These are phyloP conservation scores for Fraxinus americana DNA, from an alignment of 257 asterid species.

Conservation along the genomic window DNA sequence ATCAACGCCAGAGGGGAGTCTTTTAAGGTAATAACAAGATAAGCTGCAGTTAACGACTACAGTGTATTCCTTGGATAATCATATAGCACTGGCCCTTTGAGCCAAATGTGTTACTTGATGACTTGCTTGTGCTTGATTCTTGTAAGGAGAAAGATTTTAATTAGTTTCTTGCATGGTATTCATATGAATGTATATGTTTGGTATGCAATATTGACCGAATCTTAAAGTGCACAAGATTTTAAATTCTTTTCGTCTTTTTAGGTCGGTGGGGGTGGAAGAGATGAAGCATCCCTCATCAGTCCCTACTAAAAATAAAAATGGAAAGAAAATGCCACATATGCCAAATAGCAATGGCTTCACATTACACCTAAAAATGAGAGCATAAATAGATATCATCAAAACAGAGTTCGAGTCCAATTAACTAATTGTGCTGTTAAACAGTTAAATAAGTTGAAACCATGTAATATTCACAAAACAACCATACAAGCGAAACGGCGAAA, in stretches of 20 bases:
- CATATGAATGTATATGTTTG: not conserved
- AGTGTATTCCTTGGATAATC: slow-evolving; percentile 16
- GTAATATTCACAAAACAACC: not conserved
- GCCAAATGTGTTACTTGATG: slow-evolving; percentile 22
- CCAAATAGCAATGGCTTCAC: not conserved
- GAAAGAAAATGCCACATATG: not conserved
- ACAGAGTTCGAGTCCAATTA: not conserved
- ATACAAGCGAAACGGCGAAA: not conserved
- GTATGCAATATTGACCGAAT: too few species aligned
- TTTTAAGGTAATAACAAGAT: slow-evolving; percentile 27
- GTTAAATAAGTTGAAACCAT: not conserved
- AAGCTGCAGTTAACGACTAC: slow-evolving; percentile 35
- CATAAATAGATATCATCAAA: not conserved
- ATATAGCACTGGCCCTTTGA: slow-evolving; percentile 16
- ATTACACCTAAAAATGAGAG: not conserved
- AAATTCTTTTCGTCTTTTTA: not conserved
- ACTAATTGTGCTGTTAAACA: not conserved
- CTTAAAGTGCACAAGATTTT: too few species aligned
- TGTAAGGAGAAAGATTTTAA: slow-evolving; percentile 14
- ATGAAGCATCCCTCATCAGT: not conserved
- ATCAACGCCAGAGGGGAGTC: slow-evolving; percentile 42
- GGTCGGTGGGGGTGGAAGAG: not conserved
- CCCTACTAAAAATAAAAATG: not conserved
- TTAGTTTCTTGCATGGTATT: not conserved
- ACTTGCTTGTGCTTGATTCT: slow-evolving; percentile 32